Evolutionary conservation across 2,329 filamentous ascomycete genomes (phyloP).

Genomic region (Mollisiaceae sp.): DNA sequence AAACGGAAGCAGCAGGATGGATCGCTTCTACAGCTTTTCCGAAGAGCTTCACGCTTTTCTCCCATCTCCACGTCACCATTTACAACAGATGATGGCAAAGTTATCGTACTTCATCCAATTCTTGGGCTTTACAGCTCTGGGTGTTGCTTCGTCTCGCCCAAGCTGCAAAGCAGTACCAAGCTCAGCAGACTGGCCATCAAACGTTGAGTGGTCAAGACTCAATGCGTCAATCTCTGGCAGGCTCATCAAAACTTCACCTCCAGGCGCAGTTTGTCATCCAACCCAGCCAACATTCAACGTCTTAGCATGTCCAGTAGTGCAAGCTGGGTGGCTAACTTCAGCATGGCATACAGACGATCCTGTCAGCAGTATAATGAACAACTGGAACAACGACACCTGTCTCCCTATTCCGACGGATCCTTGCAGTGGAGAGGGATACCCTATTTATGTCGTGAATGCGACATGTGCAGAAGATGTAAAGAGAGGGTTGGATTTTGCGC

Average conservation of each 20-base stretch:
- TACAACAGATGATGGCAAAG: background rate
- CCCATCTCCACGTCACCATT: background rate
- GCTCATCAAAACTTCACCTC: conserved; percentile 50
- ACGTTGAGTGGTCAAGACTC: conserved; percentile 51
- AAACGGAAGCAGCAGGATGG: background rate
- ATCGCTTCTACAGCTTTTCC: background rate
- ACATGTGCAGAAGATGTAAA: conserved; percentile 34
- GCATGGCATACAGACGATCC: conserved; percentile 48
- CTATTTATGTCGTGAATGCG: conserved; percentile 47
- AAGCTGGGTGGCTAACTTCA: conserved; percentile 43
- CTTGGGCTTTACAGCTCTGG: conserved; percentile 11
- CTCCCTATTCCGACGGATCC: conserved; percentile 48
- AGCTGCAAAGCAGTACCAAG: conserved; percentile 55
- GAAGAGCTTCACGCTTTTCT: background rate
- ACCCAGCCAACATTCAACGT: conserved; percentile 42
- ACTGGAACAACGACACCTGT: conserved; percentile 57
- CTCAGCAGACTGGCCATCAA: conserved; percentile 53
- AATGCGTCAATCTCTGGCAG: conserved; percentile 51
- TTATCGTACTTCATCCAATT: conserved; percentile 15
- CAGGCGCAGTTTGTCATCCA: conserved; percentile 52
- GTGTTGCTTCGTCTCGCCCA: conserved; percentile 3
- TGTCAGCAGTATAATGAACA: conserved; percentile 47
- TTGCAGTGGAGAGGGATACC: conserved; percentile 48
- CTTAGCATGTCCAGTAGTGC: conserved; percentile 42
- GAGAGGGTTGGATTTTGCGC: conserved; percentile 45